phyloP scores from a whole-genome alignment of 176 grass and related monocot species.

The Tillandsia leiboldiana region DNA sequence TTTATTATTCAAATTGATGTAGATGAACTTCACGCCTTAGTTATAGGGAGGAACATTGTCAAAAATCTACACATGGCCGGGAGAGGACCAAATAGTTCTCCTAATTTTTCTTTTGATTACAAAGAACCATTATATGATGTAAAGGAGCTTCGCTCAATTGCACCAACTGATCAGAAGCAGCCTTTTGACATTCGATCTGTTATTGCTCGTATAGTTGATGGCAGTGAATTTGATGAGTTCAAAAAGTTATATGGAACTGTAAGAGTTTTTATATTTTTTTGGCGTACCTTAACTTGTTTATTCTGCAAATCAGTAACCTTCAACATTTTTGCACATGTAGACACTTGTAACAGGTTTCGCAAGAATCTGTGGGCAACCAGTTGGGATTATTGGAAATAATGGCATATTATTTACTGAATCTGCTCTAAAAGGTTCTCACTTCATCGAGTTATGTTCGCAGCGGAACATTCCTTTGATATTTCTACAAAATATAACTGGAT shows the following conservation, averaged over 20 bases:
- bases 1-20: conserved; percentile 23
- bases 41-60: conserved; percentile 72
- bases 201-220: conserved; percentile 78
- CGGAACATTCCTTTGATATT: conserved; percentile 98
- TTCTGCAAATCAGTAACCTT: conserved; percentile 3
- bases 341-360: conserved; percentile 94
- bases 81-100: conserved; percentile 33
- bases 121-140: conserved; percentile 79
- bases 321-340: conserved; percentile 32
- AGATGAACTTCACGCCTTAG: conserved; percentile 91
- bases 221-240: conserved; percentile 97
- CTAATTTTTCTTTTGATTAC: conserved; percentile 45
- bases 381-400: conserved; percentile 97
- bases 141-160: conserved; percentile 72
- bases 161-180: conserved; percentile 74
- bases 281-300: neutral
- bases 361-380: conserved; percentile 76
- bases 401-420: conserved; percentile 96
- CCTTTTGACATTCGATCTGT: conserved; percentile 78
- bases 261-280: conserved; percentile 30
- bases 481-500: conserved; percentile 98
- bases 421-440: conserved; percentile 86
- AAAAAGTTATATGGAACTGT: conserved; percentile 96
- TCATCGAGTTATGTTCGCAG: conserved; percentile 91
- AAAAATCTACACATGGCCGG: conserved; percentile 83